Conservation (phyloP, 2,329 filamentous ascomycete genomes). For the Fusarium decemcellulare region DNA sequence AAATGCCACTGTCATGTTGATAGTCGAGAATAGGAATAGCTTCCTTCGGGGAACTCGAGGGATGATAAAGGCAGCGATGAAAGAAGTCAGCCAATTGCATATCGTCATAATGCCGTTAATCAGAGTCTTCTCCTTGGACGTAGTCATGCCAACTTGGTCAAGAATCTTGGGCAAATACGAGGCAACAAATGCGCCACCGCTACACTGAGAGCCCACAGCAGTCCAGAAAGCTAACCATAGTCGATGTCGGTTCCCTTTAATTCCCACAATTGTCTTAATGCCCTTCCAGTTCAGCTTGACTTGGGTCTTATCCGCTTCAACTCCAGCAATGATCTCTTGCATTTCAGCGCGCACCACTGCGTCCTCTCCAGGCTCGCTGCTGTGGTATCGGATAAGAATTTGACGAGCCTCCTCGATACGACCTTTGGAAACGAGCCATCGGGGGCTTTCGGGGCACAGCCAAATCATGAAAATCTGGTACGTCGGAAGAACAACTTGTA, state of each 20-base stretch:
- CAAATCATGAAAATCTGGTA: slow-evolving; percentile 21
- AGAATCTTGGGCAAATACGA: slow-evolving; percentile 10
- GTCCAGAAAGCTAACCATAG: slow-evolving; percentile 10
- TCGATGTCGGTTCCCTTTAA: slow-evolving; percentile 13
- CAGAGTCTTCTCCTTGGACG: slow-evolving; percentile 10
- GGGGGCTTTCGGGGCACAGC: slow-evolving; percentile 28
- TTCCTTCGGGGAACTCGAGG: slow-evolving; percentile 1
- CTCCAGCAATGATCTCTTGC: slow-evolving; percentile 46
- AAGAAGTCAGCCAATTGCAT: slow-evolving; percentile 4
- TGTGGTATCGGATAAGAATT: slow-evolving; percentile 57
- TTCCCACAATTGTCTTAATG: slow-evolving; percentile 7
- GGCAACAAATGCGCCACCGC: background rate
- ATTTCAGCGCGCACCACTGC: slow-evolving; percentile 42
- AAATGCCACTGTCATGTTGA: slow-evolving; percentile 3
- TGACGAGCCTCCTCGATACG: slow-evolving; percentile 51
- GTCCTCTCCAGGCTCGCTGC: slow-evolving; percentile 52
- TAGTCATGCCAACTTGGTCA: slow-evolving; percentile 17
- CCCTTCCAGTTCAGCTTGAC: background rate
- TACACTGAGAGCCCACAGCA: slow-evolving; percentile 5
- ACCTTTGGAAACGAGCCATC: slow-evolving; percentile 52
- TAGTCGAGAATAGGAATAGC: slow-evolving; percentile 1
- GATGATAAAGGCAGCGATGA: slow-evolving; percentile 5
- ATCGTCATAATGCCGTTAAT: slow-evolving; percentile 12
- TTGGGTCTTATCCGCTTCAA: slow-evolving; percentile 24
- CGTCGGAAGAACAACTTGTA: slow-evolving; percentile 32